Percentiles rank a stretch among this genome's conserved stretches.
These are phyloP conservation scores for Penicillium sp. DNA, from an alignment of 2,329 filamentous ascomycete genomes.

Conservation along the genomic window DNA sequence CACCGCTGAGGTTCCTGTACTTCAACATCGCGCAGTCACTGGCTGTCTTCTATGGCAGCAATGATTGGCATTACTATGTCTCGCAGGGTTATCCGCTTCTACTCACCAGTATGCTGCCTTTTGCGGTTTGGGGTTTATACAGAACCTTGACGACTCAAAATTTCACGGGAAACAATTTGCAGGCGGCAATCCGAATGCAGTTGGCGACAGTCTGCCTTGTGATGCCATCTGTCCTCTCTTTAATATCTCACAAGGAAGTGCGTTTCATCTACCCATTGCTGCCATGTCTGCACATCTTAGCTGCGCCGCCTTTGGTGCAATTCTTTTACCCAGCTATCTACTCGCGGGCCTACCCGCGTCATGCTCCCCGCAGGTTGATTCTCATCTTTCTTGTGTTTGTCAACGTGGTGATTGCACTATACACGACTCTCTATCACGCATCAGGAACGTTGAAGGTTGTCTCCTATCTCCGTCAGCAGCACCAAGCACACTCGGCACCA, in stretches of 20 bases:
- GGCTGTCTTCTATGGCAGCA: slow-evolving; percentile 87
- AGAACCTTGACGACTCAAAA: slow-evolving; percentile 43
- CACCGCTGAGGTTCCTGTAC: slow-evolving; percentile 79
- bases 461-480: slow-evolving; percentile 70
- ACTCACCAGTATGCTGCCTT: slow-evolving; percentile 78
- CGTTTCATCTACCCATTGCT: slow-evolving; percentile 94
- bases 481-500: slow-evolving; percentile 54
- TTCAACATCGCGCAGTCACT: slow-evolving; percentile 88
- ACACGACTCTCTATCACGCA: slow-evolving; percentile 75
- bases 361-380: slow-evolving; percentile 51
- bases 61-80: slow-evolving; percentile 89
- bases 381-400: slow-evolving; percentile 58
- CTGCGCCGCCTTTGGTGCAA: slow-evolving; percentile 62
- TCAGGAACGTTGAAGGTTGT: slow-evolving; percentile 74
- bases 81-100: slow-evolving; percentile 86
- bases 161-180: slow-evolving; percentile 30
- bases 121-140: slow-evolving; percentile 65
- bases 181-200: slow-evolving; percentile 48
- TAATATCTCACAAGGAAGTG: slow-evolving; percentile 93
- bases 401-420: slow-evolving; percentile 71
- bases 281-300: slow-evolving; percentile 78
- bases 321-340: slow-evolving; percentile 59
- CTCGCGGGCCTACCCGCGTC: slow-evolving; percentile 28
- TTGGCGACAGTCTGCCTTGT: slow-evolving; percentile 59
- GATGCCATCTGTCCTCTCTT: slow-evolving; percentile 64